A percentile compares a stretch with the other conserved stretches of the same genome.
Evolutionary conservation across 768 basidiomycete species (phyloP).

Genomic region (Pisolithus tinctorius): DNA sequence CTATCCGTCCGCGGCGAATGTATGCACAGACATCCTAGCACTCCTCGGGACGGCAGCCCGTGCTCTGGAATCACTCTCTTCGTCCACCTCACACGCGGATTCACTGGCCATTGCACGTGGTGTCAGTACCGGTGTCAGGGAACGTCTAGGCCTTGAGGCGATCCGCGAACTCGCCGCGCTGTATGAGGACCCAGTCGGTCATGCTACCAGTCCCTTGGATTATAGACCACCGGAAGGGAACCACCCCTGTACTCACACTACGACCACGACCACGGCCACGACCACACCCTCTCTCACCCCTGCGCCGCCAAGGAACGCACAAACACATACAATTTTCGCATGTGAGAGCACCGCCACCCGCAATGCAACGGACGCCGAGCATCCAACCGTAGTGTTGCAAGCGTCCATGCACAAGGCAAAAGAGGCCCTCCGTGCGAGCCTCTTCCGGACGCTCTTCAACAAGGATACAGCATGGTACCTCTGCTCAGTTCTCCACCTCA

Average conservation of each 20-base stretch:
- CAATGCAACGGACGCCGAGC: not conserved
- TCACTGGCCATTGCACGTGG: not conserved
- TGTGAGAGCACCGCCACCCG: not conserved
- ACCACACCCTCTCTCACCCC: no score
- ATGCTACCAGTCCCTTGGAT: not conserved
- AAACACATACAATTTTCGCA: no score
- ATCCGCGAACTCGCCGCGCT: slow-evolving; percentile 21
- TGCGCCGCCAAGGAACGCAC: no score
- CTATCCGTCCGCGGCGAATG: slow-evolving; percentile 6
- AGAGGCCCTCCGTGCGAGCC: slow-evolving; percentile 8
- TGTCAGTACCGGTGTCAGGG: slow-evolving; percentile 9
- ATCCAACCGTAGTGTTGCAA: not conserved
- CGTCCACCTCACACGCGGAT: not conserved
- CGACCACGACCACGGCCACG: no score
- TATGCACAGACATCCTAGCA: slow-evolving; percentile 16
- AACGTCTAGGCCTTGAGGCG: slow-evolving; percentile 22
- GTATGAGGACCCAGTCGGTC: slow-evolving; percentile 2
- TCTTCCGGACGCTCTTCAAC: slow-evolving; percentile 18
- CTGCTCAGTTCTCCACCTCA: slow-evolving; percentile 16
- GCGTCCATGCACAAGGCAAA: not conserved
- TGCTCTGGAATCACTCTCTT: slow-evolving; percentile 13
- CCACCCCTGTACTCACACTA: no score
- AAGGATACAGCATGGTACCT: slow-evolving; percentile 25
- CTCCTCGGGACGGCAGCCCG: slow-evolving; percentile 17
- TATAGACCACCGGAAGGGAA: no score